Evolutionary conservation across 1,284 basidiomycete genomes (phyloP), one percentile per base, ranked within the genome.

Genomic region (Heterobasidion irregulare): DNA sequence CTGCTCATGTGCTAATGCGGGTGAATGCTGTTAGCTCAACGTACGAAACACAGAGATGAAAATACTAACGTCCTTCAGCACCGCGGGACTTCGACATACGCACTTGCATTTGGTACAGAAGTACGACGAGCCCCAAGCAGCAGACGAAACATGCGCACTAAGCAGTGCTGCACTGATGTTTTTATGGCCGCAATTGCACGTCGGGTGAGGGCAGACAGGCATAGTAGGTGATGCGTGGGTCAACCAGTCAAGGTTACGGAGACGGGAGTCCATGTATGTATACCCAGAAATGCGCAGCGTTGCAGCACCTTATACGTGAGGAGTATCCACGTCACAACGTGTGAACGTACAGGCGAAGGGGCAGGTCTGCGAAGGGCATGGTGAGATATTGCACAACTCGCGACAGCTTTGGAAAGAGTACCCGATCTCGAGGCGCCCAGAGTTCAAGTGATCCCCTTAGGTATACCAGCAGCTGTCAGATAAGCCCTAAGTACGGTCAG

Each of bases 141-240:
- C 56, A n/a, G 57, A 47, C 34, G 47, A 32, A 13, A 61, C 57
- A 45, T 61, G 60, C 44, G 35, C 43, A 16, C 41, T 44, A 46
- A 61, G 53, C 1, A 32, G 38, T 19, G 56, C 48, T 8, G 52
- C 57, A 1, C 52, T 15, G 16, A 55, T 18, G 44, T 56, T 41
- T 50, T 36, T 58, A 45, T 61, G 57, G n/a, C 44, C 60, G 55
- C 60, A 61, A 45, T 52, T 47, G 53, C 60, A 61, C 8, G 47
- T 6, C 12, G 60, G 53, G 44, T 61, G 53, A 45, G 60, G 60
- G 36, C 60, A 61, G 52, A 56, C 44, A 41, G 57, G 57, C 60
- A 61, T 61, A 44, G 38, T 50, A 16, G 10, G 15, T 8, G 2
- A 9, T 10, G 36, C 8, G 13, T 6, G 19, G 46, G 46, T 47